phyloP scores from a whole-genome alignment of 2,329 filamentous ascomycete genomes.

The Colletotrichum somersetense region DNA sequence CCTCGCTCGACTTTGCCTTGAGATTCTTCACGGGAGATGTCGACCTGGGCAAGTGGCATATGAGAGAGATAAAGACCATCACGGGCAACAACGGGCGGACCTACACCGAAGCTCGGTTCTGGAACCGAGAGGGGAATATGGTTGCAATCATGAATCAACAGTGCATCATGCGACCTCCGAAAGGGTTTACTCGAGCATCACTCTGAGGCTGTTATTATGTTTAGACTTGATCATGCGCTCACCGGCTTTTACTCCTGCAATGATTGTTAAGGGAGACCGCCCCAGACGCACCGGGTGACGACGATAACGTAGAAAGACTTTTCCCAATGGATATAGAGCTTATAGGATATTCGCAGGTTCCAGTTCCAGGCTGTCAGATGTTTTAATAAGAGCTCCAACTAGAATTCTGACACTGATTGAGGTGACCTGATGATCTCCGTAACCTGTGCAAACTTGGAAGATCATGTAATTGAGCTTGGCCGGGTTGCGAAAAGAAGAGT shows the following conservation, averaged over 20 bases:
- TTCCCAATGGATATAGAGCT: not conserved
- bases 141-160: constrained; percentile 64
- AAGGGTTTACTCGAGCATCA: constrained; percentile 7
- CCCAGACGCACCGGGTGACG: not conserved
- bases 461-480: not conserved
- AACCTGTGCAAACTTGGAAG: not conserved
- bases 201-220: not conserved
- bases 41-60: constrained; percentile 57
- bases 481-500: not conserved
- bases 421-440: too few relatives aligned
- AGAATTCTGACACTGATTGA: not conserved
- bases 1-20: constrained; percentile 64
- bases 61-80: constrained; percentile 56
- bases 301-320: not conserved
- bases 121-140: constrained; percentile 57
- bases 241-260: not conserved
- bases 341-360: not conserved
- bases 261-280: not conserved
- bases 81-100: constrained; percentile 57
- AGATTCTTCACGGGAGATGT: constrained; percentile 56
- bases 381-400: not conserved
- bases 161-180: constrained; percentile 50
- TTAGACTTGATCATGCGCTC: not conserved
- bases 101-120: constrained; percentile 59
- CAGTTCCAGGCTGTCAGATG: not conserved